These are phyloP conservation scores for Cryphonectria japonica DNA, from an alignment of 2,329 filamentous ascomycete species.

Conservation along the genomic window DNA sequence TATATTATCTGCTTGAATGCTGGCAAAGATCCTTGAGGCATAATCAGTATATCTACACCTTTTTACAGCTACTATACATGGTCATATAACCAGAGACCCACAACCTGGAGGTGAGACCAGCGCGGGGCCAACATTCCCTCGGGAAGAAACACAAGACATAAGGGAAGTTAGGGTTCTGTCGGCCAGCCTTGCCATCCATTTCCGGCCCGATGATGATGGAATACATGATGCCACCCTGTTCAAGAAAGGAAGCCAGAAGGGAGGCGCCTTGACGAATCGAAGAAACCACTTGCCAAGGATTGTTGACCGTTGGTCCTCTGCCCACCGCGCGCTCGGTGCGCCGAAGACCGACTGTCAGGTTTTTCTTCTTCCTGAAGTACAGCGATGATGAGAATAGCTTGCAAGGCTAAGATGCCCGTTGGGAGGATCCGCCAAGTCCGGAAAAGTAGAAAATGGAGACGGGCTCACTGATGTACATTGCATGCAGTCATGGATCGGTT, in stretches of 20 bases:
- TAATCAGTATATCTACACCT: background rate
- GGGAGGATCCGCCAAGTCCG: background rate
- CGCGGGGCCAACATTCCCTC: background rate
- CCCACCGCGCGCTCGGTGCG: background rate
- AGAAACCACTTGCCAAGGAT: background rate
- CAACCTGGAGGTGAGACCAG: background rate
- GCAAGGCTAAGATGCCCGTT: background rate
- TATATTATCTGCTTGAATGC: background rate
- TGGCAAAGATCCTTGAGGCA: background rate
- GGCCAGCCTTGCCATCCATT: background rate
- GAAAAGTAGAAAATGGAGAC: background rate
- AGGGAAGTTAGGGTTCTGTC: background rate
- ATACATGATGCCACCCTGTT: background rate
- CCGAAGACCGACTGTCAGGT: background rate
- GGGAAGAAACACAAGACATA: background rate
- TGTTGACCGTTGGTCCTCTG: background rate
- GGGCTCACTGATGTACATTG: background rate
- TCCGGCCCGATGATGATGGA: background rate
- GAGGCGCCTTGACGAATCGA: background rate
- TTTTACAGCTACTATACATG: background rate
- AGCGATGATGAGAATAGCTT: background rate
- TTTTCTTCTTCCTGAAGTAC: background rate
- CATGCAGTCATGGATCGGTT: background rate
- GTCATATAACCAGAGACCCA: background rate
- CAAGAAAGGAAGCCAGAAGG: background rate